Conservation (phyloP, 2,329 filamentous ascomycete species). For the Diaporthe australafricana region DNA sequence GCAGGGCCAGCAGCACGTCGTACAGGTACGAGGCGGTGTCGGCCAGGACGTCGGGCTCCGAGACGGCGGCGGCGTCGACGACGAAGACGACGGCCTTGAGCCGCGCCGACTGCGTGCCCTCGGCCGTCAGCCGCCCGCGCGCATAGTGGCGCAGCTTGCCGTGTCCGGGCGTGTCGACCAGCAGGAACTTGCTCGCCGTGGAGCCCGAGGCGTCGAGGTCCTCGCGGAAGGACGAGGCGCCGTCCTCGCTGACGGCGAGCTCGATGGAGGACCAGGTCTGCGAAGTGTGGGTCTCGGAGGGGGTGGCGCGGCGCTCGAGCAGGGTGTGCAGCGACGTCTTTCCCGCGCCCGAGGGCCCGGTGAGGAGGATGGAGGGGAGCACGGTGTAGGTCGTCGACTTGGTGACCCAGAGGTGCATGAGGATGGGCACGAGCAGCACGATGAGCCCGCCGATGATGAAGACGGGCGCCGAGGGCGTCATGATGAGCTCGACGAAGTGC, state of each 20-base stretch:
- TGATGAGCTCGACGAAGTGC: conserved; percentile 61
- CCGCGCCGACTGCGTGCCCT: conserved; percentile 51
- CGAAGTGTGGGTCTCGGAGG: conserved; percentile 65
- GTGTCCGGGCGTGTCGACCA: conserved; percentile 94
- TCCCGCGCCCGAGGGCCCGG: conserved; percentile 84
- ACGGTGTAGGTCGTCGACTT: conserved; percentile 72
- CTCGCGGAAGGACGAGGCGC: conserved; percentile 58
- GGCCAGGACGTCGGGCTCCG: conserved; percentile 70
- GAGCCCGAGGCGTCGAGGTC: conserved; percentile 67
- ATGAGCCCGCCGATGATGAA: conserved; percentile 78
- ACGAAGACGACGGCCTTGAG: conserved; percentile 85
- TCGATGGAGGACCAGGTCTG: conserved; percentile 64
- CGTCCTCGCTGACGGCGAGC: conserved; percentile 64
- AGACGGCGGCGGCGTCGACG: conserved; percentile 82
- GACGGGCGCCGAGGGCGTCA: conserved; percentile 70
- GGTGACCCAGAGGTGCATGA: conserved; percentile 83
- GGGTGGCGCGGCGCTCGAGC: conserved; percentile 65
- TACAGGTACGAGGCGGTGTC: conserved; percentile 88
- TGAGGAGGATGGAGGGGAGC: conserved; percentile 81
- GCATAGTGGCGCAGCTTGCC: conserved; percentile 87
- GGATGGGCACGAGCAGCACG: conserved; percentile 77
- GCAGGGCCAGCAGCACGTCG: conserved; percentile 85
- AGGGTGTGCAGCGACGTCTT: conserved; percentile 91
- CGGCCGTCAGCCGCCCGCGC: conserved; percentile 58
- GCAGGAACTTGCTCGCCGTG: conserved; percentile 75